Evolutionary conservation across 352 stramenopile genomes (phyloP).

Genomic region (Pythium brachiatum): DNA sequence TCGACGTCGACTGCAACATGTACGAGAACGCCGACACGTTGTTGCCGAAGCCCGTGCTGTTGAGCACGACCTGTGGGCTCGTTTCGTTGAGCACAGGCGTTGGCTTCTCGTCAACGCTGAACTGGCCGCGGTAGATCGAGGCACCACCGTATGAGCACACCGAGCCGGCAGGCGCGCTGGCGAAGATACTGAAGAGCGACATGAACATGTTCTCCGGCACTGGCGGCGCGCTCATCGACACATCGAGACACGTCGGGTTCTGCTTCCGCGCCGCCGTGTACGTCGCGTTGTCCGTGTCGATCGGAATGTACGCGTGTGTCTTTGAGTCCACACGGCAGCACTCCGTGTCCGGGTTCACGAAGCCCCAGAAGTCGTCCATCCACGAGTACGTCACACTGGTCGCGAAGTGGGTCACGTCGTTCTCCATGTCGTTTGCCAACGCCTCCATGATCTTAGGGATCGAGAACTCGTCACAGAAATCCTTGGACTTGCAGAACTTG

Average conservation of each 20-base stretch:
- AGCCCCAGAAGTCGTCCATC: constrained; percentile 77
- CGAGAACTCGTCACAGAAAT: constrained; percentile 53
- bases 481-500: constrained; percentile 62
- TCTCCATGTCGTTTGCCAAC: constrained; percentile 32
- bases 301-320: constrained; percentile 40
- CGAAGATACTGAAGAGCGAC: constrained; percentile 71
- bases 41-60: constrained; percentile 45
- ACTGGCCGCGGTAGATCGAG: constrained; percentile 64
- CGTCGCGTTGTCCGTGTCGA: constrained; percentile 31
- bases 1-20: constrained; percentile 51
- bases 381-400: constrained; percentile 54
- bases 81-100: constrained; percentile 35
- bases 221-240: constrained; percentile 31
- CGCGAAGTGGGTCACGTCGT: constrained; percentile 46
- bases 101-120: constrained; percentile 57
- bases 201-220: constrained; percentile 58
- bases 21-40: constrained; percentile 72
- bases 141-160: constrained; percentile 56
- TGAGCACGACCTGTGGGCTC: constrained; percentile 43
- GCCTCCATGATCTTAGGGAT: constrained; percentile 59
- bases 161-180: constrained; percentile 36
- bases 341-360: constrained; percentile 55
- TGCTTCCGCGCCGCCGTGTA: constrained; percentile 25
- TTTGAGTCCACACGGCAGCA: constrained; percentile 56
- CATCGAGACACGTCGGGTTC: constrained; percentile 40